A percentile compares a stretch with the other conserved stretches of the same genome.
Conservation (phyloP, 768 basidiomycete species). For the Leccinum rimulosum region DNA sequence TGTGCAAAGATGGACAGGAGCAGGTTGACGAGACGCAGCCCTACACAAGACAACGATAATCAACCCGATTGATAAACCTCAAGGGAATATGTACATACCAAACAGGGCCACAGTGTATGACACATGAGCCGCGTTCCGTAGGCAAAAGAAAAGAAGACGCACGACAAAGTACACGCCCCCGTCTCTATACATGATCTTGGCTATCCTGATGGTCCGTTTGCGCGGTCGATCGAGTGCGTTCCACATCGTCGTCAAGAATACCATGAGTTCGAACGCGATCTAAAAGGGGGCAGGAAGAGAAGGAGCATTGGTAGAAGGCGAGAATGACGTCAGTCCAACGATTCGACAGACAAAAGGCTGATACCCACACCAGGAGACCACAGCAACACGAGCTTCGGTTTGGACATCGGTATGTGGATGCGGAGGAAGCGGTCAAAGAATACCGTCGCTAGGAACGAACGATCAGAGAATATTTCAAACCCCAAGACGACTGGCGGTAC, state of each 20-base stretch:
- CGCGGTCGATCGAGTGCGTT: constrained; percentile 31
- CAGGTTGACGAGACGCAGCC: constrained; percentile 22
- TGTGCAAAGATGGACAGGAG: constrained; percentile 18
- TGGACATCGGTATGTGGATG: no score
- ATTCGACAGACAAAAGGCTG: no score
- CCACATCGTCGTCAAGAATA: constrained; percentile 30
- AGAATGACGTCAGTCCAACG: no score
- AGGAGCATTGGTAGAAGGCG: no score
- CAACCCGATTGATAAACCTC: not conserved
- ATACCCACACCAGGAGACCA: no score
- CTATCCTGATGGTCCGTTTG: constrained; percentile 12
- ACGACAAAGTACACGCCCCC: constrained; percentile 29
- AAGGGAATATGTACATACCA: constrained; percentile 7
- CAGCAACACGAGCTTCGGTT: no score
- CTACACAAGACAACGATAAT: not conserved
- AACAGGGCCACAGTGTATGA: no score
- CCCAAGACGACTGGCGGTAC: no score
- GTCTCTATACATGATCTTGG: constrained; percentile 5
- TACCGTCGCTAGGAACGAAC: no score
- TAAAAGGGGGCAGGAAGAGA: no score
- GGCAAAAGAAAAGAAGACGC: constrained; percentile 1
- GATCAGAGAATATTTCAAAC: no score
- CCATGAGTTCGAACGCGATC: not conserved
- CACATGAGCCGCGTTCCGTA: not conserved
- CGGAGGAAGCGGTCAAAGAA: no score